Evolutionary conservation across 106 monocot species (phyloP).

Genomic region (Dendrobium huoshanense): DNA sequence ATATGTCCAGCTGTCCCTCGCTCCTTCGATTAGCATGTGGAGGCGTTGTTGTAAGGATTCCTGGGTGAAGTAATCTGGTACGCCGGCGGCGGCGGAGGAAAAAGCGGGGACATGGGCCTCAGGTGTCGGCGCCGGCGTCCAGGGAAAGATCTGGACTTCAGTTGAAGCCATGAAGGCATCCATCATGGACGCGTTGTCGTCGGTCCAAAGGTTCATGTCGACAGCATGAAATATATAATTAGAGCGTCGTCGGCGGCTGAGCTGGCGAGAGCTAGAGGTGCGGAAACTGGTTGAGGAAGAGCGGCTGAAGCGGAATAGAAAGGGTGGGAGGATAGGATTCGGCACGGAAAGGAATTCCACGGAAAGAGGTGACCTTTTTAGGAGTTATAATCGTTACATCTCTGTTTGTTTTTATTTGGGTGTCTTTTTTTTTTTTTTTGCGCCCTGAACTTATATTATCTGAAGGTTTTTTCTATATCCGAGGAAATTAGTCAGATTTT

Average conservation of each 20-base stretch:
- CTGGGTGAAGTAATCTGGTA: constrained; percentile 26
- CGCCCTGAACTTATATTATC: too few relatives aligned
- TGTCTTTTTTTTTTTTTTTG: too few relatives aligned
- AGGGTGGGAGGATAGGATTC: background rate
- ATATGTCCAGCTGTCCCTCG: constrained; percentile 59
- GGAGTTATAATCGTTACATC: background rate
- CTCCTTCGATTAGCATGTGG: constrained; percentile 56
- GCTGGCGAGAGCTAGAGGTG: background rate
- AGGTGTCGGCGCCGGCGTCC: constrained; percentile 12
- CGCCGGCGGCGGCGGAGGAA: constrained; percentile 4
- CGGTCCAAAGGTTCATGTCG: constrained; percentile 69
- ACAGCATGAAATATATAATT: background rate
- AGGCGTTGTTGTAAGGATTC: constrained; percentile 67
- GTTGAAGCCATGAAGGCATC: constrained; percentile 70
- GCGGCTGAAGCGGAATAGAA: background rate
- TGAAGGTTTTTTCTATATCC: too few relatives aligned
- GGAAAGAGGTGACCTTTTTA: background rate
- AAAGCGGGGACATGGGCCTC: background rate
- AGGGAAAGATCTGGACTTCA: constrained; percentile 31
- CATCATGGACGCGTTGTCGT: constrained; percentile 87
- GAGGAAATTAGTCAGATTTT: too few relatives aligned
- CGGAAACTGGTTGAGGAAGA: background rate
- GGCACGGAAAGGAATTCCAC: too few relatives aligned
- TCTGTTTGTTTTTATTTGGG: background rate
- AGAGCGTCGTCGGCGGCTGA: background rate